These are phyloP conservation scores for Candida montana DNA, from an alignment of 805 yeast species.

Conservation along the genomic window DNA sequence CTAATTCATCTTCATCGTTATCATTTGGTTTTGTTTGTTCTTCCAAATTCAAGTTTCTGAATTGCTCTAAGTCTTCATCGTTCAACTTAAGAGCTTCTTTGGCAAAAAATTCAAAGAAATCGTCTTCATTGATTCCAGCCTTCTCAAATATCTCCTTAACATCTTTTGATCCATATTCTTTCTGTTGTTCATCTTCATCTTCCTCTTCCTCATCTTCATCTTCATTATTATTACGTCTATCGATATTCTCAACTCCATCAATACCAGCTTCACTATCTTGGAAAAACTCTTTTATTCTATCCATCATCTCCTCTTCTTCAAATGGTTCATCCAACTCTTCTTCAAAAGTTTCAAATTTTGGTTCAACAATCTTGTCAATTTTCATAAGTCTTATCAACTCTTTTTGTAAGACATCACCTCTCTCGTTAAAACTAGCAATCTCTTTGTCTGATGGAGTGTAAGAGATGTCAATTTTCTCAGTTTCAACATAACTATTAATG, in stretches of 20 bases:
- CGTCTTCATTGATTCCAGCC: constrained; percentile 56
- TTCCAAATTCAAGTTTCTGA: constrained; percentile 23
- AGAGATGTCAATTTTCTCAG: not conserved
- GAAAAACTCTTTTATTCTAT: constrained; percentile 22
- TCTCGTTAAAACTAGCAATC: constrained; percentile 10
- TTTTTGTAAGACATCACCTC: constrained; percentile 24
- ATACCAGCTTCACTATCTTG: constrained; percentile 21
- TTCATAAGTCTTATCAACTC: constrained; percentile 21
- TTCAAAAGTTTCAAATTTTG: constrained; percentile 12
- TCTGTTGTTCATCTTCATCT: constrained; percentile 3
- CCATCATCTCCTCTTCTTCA: constrained; percentile 22
- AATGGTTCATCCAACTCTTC: constrained; percentile 9
- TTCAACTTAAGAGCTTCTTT: constrained; percentile 47
- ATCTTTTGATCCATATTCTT: constrained; percentile 13
- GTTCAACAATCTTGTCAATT: constrained; percentile 19
- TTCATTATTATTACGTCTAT: constrained; percentile 1
- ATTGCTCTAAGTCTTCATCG: constrained; percentile 39
- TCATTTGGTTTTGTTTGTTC: constrained; percentile 12
- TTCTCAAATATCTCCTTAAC: constrained; percentile 27
- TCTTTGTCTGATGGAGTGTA: constrained; percentile 13
- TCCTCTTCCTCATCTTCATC: not conserved
- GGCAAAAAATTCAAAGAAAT: constrained; percentile 60
- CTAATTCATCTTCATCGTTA: constrained; percentile 11
- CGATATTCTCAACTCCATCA: constrained; percentile 17
- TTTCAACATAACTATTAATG: not conserved